A percentile compares a stretch with the other conserved stretches of the same genome.
Evolutionary conservation across 345 rosid species (phyloP).

Genomic region (Erucastrum elatum): DNA sequence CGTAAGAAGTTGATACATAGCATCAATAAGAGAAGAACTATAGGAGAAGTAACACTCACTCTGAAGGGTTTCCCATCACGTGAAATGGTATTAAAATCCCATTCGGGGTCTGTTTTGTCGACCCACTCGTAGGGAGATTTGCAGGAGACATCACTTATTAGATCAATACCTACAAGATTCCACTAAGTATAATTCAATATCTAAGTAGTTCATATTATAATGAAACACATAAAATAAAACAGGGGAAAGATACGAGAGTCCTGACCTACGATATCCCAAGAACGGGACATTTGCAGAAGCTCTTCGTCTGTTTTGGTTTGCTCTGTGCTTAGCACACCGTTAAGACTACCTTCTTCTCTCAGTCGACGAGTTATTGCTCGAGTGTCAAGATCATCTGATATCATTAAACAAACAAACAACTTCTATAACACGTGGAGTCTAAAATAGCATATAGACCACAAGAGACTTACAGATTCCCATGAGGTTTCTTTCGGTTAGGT

Average conservation of each 20-base stretch:
- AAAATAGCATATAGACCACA: not conserved
- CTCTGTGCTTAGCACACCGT: slow-evolving; percentile 94
- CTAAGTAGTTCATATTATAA: not conserved
- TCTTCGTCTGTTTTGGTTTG: slow-evolving; percentile 68
- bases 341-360: slow-evolving; percentile 95
- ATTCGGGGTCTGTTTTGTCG: slow-evolving; percentile 63
- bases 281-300: slow-evolving; percentile 75
- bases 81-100: slow-evolving; percentile 69
- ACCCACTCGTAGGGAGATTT: slow-evolving; percentile 81
- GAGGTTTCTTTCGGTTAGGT: slow-evolving; percentile 79
- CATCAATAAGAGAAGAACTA: slow-evolving; percentile 2
- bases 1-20: slow-evolving; percentile 5
- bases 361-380: slow-evolving; percentile 92
- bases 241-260: not conserved
- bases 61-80: slow-evolving; percentile 45
- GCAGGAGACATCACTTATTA: slow-evolving; percentile 82
- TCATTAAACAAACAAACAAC: slow-evolving; percentile 4
- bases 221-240: not conserved
- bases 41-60: slow-evolving; percentile 48
- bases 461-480: slow-evolving; percentile 64
- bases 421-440: not conserved
- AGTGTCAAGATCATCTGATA: slow-evolving; percentile 89
- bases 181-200: slow-evolving; percentile 17
- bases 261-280: slow-evolving; percentile 90
- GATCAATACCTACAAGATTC: slow-evolving; percentile 66